Percentiles rank a stretch among this genome's conserved stretches.
These are phyloP conservation scores for Phytopythium boreale DNA, from an alignment of 352 stramenopile genomes.

Conservation along the genomic window DNA sequence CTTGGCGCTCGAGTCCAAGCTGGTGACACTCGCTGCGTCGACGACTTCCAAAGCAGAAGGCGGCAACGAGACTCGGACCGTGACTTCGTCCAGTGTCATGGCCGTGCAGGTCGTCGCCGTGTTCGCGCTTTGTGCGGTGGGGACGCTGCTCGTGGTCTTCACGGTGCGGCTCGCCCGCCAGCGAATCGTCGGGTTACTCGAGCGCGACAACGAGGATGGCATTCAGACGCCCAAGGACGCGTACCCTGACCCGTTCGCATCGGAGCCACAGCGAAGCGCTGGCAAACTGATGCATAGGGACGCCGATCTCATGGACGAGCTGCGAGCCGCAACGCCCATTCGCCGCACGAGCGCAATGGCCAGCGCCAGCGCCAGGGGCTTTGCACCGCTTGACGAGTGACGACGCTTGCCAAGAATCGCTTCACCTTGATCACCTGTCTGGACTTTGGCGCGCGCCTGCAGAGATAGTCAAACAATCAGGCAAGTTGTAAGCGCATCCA, in stretches of 20 bases:
- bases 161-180: conserved; percentile 14
- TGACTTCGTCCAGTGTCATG: conserved; percentile 46
- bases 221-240: conserved; percentile 6
- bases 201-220: not conserved
- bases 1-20: conserved; percentile 5
- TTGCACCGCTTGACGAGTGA: conserved; percentile 1
- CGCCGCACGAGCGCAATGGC: conserved; percentile 6
- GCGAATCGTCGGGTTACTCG: not conserved
- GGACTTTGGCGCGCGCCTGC: not conserved
- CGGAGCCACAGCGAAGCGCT: not conserved
- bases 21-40: conserved; percentile 1
- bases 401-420: not conserved
- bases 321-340: conserved; percentile 4
- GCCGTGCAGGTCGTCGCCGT: conserved; percentile 19
- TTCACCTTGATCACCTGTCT: not conserved
- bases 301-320: conserved; percentile 6
- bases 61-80: not conserved
- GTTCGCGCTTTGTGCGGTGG: conserved; percentile 6
- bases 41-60: not conserved
- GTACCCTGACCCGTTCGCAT: not conserved
- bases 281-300: not conserved
- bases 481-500: not conserved
- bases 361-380: not conserved
- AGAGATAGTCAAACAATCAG: not conserved
- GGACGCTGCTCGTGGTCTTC: conserved; percentile 25